Conservation (phyloP, 2,329 filamentous ascomycete genomes). For the Penicillium brevicompactum region DNA sequence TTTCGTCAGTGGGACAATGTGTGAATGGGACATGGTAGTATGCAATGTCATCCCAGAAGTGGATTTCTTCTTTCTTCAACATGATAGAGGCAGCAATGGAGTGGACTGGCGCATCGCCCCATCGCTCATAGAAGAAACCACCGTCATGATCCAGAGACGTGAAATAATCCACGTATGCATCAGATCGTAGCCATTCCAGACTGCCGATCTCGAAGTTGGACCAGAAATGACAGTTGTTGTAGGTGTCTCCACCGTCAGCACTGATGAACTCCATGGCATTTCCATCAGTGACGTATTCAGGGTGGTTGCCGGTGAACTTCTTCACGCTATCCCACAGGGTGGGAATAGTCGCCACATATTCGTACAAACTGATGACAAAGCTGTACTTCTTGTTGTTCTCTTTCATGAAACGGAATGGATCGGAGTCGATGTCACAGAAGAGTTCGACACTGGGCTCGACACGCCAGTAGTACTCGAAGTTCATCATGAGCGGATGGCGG, state of each 20-base stretch:
- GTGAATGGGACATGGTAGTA: conserved; percentile 99
- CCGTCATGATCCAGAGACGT: conserved; percentile 83
- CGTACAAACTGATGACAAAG: conserved; percentile 92
- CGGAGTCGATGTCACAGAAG: conserved; percentile 92
- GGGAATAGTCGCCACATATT: conserved; percentile 94
- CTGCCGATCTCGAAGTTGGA: conserved; percentile 98
- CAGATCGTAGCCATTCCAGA: conserved; percentile 87
- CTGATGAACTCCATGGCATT: conserved; percentile 92
- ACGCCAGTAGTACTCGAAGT: conserved; percentile 99
- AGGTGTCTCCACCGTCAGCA: conserved; percentile 85
- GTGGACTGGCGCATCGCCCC: conserved; percentile 96
- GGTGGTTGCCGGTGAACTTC: conserved; percentile 88
- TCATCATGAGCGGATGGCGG: conserved; percentile 86
- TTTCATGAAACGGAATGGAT: conserved; percentile 95
- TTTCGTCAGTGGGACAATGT: conserved; percentile 90
- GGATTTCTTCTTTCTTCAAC: conserved; percentile 88
- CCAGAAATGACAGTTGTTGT: conserved; percentile 99
- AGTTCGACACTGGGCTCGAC: conserved; percentile 97
- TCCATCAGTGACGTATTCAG: conserved; percentile 78
- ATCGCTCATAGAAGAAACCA: conserved; percentile 98
- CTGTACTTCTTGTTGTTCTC: conserved; percentile 98
- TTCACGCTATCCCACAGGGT: conserved; percentile 95
- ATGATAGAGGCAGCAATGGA: conserved; percentile 91
- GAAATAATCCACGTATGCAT: conserved; percentile 90
- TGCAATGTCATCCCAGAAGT: conserved; percentile 99